Conservation (phyloP, 352 stramenopile genomes). For the Saprolegnia diclina region DNA sequence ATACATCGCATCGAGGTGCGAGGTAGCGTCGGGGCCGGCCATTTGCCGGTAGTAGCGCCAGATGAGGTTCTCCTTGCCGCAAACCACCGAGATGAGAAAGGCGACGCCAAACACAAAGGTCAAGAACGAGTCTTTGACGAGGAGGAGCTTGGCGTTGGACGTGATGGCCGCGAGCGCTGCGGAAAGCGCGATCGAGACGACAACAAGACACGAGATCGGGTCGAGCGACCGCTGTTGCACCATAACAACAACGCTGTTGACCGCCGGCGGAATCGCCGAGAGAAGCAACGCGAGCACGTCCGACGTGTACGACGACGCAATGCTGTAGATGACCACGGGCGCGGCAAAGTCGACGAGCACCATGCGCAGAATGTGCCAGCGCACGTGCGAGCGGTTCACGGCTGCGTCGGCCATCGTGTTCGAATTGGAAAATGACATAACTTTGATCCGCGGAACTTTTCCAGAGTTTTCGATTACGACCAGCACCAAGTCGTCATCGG, state of each 20-base stretch:
- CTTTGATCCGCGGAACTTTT: too few species aligned
- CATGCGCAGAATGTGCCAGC: slow-evolving; percentile 5
- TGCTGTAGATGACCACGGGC: slow-evolving; percentile 2
- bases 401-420: too few species aligned
- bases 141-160: slow-evolving; percentile 1
- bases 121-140: slow-evolving; percentile 23
- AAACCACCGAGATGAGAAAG: background rate
- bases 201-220: background rate
- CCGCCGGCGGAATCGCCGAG: slow-evolving; percentile 8
- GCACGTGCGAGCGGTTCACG: too few species aligned
- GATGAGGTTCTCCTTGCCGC: slow-evolving; percentile 11
- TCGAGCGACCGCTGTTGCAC: background rate
- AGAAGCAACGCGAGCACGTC: slow-evolving; percentile 4
- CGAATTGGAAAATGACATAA: too few species aligned
- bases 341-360: slow-evolving; percentile 10
- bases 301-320: background rate
- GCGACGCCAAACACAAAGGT: slow-evolving; percentile 1
- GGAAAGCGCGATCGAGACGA: background rate
- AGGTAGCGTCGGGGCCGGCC: background rate
- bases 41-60: slow-evolving; percentile 17
- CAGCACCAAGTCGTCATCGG: too few species aligned
- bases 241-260: background rate
- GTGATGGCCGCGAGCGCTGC: background rate
- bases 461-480: too few species aligned
- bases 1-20: slow-evolving; percentile 8